These are phyloP conservation scores for Pulicaria dysenterica DNA, from an alignment of 129 eudicot species.

Conservation along the genomic window DNA sequence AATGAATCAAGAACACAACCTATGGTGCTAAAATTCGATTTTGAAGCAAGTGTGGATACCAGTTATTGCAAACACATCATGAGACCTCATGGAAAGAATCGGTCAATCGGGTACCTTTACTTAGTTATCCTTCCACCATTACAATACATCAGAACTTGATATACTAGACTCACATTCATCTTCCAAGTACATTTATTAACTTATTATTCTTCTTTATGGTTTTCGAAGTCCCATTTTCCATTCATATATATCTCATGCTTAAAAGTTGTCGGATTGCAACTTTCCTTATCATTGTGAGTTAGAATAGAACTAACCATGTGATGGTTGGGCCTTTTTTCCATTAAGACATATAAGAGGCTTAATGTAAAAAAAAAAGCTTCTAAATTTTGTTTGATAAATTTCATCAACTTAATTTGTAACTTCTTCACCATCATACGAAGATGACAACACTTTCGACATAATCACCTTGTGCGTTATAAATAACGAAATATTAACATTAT, in stretches of 20 bases:
- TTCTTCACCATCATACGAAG: not conserved
- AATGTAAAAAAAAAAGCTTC: not conserved
- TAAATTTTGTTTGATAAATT: too few relatives aligned
- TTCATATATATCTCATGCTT: not conserved
- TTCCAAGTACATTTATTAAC: not conserved
- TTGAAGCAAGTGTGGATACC: not conserved
- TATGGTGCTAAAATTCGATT: not conserved
- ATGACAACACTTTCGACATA: not conserved
- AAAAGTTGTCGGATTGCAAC: not conserved
- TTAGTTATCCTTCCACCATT: slow-evolving; percentile 6
- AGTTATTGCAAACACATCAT: not conserved
- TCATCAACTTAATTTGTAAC: not conserved
- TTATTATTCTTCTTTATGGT: not conserved
- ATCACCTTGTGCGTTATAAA: not conserved
- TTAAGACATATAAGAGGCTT: not conserved
- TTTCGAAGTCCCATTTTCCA: not conserved
- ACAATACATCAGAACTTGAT: not conserved
- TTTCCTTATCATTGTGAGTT: not conserved
- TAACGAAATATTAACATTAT: not conserved
- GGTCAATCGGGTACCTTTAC: not conserved
- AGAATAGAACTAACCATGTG: not conserved
- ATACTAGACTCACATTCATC: not conserved
- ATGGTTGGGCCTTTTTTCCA: not conserved
- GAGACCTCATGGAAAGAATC: not conserved
- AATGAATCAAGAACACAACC: slow-evolving; percentile 2